phyloP scores from a whole-genome alignment of 164 flowering plant genomes.

The Magnolia changhungtana region DNA sequence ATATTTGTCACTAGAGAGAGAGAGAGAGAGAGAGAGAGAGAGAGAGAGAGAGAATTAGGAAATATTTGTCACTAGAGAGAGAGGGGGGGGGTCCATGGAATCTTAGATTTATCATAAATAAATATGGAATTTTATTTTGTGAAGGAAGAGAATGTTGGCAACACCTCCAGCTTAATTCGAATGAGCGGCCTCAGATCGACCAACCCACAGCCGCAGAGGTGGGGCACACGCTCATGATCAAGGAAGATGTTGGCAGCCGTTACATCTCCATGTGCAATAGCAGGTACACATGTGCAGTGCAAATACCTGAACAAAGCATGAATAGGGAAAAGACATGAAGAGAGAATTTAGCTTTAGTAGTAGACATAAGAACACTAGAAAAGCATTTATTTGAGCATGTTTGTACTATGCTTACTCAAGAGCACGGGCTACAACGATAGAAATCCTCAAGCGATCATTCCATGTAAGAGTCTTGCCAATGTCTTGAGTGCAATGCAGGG shows the following conservation, averaged over 20 bases:
- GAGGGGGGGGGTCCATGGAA: not conserved
- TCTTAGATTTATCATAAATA: not conserved
- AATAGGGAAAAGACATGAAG: not conserved
- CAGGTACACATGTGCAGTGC: slow-evolving; percentile 75
- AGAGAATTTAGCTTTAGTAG: not conserved
- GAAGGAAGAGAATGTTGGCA: not conserved
- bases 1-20: not conserved
- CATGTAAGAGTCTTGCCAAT: slow-evolving; percentile 50
- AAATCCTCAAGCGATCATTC: slow-evolving; percentile 63
- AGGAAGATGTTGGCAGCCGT: slow-evolving; percentile 76
- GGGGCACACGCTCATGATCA: slow-evolving; percentile 45
- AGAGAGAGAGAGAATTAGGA: not conserved
- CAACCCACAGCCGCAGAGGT: slow-evolving; percentile 77
- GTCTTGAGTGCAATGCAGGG: slow-evolving; percentile 44
- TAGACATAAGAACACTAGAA: not conserved
- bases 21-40: not conserved
- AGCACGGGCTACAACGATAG: slow-evolving; percentile 87
- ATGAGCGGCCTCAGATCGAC: slow-evolving; percentile 44
- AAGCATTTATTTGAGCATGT: not conserved
- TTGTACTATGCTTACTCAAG: slow-evolving; percentile 61
- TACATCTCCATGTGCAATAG: slow-evolving; percentile 65
- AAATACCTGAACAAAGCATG: slow-evolving; percentile 46
- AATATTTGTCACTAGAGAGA: not conserved
- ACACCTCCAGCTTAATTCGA: slow-evolving; percentile 41
- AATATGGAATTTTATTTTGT: not conserved